Evolutionary conservation across 208 protist species (phyloP).

Genomic region (Trichomonas vaginalis): DNA sequence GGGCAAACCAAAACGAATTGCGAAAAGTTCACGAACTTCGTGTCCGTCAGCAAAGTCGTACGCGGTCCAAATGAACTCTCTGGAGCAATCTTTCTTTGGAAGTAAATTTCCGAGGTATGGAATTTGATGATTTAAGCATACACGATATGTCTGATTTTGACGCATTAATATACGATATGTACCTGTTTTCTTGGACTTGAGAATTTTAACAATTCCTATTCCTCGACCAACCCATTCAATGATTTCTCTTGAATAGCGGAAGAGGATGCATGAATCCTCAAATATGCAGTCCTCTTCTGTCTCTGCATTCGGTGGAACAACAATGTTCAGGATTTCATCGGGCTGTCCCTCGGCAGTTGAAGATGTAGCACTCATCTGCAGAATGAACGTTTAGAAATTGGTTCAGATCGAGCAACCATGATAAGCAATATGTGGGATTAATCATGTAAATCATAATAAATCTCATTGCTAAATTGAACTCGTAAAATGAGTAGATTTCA

Average conservation of each 20-base stretch:
- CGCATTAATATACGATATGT: neutral
- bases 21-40: neutral
- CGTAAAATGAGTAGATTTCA: too few species aligned
- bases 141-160: neutral
- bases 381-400: too few species aligned
- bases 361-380: too few species aligned
- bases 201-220: neutral
- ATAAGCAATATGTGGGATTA: too few species aligned
- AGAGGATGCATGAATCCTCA: neutral
- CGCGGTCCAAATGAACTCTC: neutral
- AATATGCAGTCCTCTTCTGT: neutral
- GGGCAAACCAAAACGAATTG: neutral
- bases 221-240: neutral
- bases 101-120: neutral
- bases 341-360: too few species aligned
- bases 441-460: too few species aligned
- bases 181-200: neutral
- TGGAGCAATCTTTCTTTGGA: neutral
- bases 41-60: neutral
- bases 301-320: neutral
- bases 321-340: too few species aligned
- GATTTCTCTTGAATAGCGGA: neutral
- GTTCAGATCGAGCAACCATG: too few species aligned
- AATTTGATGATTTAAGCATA: slow-evolving; percentile 4
- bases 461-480: too few species aligned